Evolutionary conservation across 2,329 filamentous ascomycete species (phyloP).

Genomic region (Alternaria brassicae): DNA sequence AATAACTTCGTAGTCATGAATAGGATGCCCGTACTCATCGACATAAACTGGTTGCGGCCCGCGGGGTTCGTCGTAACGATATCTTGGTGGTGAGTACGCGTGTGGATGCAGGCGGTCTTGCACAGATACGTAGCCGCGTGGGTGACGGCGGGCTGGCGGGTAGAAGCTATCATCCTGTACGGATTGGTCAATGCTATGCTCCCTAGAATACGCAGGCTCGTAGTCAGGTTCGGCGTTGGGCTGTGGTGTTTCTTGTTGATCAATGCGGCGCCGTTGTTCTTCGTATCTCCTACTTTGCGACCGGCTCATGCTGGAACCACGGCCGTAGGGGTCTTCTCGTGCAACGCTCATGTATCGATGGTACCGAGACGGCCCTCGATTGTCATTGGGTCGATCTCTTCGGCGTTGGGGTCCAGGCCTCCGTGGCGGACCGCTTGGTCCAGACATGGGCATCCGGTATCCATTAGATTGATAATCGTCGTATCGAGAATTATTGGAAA

Average conservation of each 20-base stretch:
- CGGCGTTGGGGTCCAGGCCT: constrained; percentile 41
- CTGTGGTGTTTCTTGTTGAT: constrained; percentile 48
- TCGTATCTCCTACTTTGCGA: constrained; percentile 48
- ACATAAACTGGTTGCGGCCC: constrained; percentile 42
- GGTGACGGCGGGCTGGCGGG: constrained; percentile 25
- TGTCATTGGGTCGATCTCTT: constrained; percentile 42
- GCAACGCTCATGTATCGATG: constrained; percentile 47
- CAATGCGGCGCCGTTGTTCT: constrained; percentile 45
- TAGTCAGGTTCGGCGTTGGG: constrained; percentile 39
- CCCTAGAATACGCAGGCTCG: constrained; percentile 40
- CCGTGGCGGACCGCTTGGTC: constrained; percentile 30
- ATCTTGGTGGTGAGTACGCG: constrained; percentile 39
- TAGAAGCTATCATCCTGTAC: constrained; percentile 38
- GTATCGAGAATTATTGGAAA: constrained; percentile 45
- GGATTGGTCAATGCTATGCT: constrained; percentile 42
- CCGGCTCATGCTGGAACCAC: constrained; percentile 45
- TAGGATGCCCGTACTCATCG: constrained; percentile 41
- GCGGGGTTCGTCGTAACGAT: constrained; percentile 40
- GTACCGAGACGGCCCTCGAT: constrained; percentile 44
- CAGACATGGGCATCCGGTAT: constrained; percentile 38
- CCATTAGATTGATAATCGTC: constrained; percentile 35
- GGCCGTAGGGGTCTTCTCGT: constrained; percentile 46
- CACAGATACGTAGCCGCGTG: constrained; percentile 45
- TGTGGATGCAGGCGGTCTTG: constrained; percentile 39
- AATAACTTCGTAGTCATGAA: constrained; percentile 43